Conservation (phyloP, 73 alveolate species). For the Tetrahymena elliotti region DNA sequence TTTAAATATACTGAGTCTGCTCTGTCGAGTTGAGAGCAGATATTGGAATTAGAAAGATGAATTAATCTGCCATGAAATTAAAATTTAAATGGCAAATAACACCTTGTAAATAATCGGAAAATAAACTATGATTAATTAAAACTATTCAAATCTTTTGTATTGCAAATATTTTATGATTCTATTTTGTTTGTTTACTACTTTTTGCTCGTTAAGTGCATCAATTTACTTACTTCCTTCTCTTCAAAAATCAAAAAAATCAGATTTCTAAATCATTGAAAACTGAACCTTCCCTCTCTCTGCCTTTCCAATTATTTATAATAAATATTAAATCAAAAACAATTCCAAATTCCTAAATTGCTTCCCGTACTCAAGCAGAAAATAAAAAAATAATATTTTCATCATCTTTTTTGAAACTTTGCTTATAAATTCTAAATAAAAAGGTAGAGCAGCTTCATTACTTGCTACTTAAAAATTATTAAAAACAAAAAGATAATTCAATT, state of each 20-base stretch:
- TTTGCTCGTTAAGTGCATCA: neutral
- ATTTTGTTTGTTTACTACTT: neutral
- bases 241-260: neutral
- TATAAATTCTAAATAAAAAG: too few species aligned
- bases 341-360: neutral
- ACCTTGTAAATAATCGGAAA: neutral
- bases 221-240: neutral
- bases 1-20: neutral
- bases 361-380: neutral
- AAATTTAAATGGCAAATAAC: neutral
- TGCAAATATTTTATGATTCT: neutral
- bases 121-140: neutral
- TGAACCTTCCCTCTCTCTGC: neutral
- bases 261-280: neutral
- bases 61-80: neutral
- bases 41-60: too few species aligned
- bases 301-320: neutral
- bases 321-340: too few species aligned
- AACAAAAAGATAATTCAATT: neutral
- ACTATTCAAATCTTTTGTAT: neutral
- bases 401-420: neutral
- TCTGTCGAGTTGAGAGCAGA: neutral
- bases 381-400: neutral
- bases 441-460: neutral
- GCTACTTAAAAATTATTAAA: too few species aligned